Evolutionary conservation across 116 monocot species (phyloP).

Genomic region (Thalassia testudinum): DNA sequence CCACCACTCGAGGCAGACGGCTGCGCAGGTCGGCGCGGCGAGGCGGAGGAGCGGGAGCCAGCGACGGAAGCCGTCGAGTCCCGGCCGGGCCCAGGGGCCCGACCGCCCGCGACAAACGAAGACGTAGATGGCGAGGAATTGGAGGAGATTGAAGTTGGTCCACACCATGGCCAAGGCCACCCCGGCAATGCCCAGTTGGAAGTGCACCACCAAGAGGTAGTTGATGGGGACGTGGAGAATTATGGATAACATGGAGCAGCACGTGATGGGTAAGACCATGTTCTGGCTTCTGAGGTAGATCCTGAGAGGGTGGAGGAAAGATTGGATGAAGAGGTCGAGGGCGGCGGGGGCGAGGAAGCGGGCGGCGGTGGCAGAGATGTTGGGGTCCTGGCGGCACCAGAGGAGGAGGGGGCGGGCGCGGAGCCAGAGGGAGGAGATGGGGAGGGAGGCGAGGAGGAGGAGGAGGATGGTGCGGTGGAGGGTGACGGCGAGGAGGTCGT

Average conservation of each 20-base stretch:
- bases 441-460: conserved; percentile 51
- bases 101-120: conserved; percentile 20
- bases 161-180: conserved; percentile 53
- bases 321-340: conserved; percentile 69
- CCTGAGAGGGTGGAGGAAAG: conserved; percentile 64
- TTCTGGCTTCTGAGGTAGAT: conserved; percentile 62
- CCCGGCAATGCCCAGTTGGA: conserved; percentile 56
- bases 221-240: conserved; percentile 60
- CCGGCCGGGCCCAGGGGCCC: conserved; percentile 43
- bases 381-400: conserved; percentile 37
- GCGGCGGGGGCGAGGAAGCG: conserved; percentile 40
- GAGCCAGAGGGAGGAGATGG: conserved; percentile 66
- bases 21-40: conserved; percentile 54
- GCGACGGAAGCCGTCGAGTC: conserved; percentile 41
- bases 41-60: conserved; percentile 56
- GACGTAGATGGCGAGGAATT: conserved; percentile 26
- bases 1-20: conserved; percentile 96
- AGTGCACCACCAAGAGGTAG: conserved; percentile 56
- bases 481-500: conserved; percentile 50
- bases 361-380: conserved; percentile 34
- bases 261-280: conserved; percentile 57
- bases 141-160: conserved; percentile 52
- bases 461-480: conserved; percentile 70
- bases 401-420: conserved; percentile 31
- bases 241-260: conserved; percentile 58